Conservation (phyloP, 495 filamentous ascomycete species). For the Pyronema domesticum region DNA sequence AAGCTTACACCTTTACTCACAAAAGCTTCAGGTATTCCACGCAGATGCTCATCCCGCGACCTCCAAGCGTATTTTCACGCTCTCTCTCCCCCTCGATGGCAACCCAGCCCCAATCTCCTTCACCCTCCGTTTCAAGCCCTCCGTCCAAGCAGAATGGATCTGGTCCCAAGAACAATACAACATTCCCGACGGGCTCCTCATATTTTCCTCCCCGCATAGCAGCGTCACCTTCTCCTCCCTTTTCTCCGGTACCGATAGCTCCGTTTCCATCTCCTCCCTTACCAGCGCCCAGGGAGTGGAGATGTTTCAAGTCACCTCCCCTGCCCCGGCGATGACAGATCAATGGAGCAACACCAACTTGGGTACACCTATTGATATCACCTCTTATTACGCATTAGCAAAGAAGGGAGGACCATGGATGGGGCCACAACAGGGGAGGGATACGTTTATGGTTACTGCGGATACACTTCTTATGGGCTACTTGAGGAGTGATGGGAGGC, state of each 20-base stretch:
- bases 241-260: slow-evolving; percentile 13
- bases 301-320: slow-evolving; percentile 12
- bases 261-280: slow-evolving; percentile 2
- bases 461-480: slow-evolving; percentile 73
- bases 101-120: slow-evolving; percentile 9
- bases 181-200: slow-evolving; percentile 10
- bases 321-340: slow-evolving; percentile 8
- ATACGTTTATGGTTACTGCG: slow-evolving; percentile 45
- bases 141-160: slow-evolving; percentile 9
- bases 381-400: slow-evolving; percentile 19
- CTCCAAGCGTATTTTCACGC: slow-evolving; percentile 7
- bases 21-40: neutral
- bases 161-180: slow-evolving; percentile 20
- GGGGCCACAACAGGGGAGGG: slow-evolving; percentile 64
- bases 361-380: slow-evolving; percentile 9
- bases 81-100: slow-evolving; percentile 4
- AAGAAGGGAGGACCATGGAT: slow-evolving; percentile 63
- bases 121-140: slow-evolving; percentile 15
- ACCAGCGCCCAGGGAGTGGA: slow-evolving; percentile 14
- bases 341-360: slow-evolving; percentile 4
- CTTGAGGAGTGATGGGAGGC: slow-evolving; percentile 50
- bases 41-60: neutral
- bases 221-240: slow-evolving; percentile 9
- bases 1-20: neutral
- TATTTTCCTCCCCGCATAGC: slow-evolving; percentile 6